phyloP scores from a whole-genome alignment of 2,329 filamentous ascomycete genomes.

The Fusarium euwallaceae region DNA sequence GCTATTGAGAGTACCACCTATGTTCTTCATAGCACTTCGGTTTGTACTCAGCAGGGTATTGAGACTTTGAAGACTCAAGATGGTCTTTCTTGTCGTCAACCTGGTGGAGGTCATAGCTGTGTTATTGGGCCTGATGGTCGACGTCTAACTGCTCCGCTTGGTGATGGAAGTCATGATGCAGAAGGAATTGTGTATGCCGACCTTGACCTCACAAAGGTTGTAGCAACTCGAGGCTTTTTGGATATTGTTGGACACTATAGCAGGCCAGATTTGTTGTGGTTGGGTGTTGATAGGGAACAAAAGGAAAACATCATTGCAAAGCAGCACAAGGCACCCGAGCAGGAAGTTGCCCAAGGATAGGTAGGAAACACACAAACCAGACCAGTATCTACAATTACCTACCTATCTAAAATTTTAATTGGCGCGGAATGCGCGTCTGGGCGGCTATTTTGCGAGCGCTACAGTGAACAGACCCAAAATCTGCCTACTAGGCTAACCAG shows the following conservation, averaged over 20 bases:
- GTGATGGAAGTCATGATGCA: slow-evolving; percentile 15
- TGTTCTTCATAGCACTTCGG: slow-evolving; percentile 57
- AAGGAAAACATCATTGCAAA: slow-evolving; percentile 35
- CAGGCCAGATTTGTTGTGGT: slow-evolving; percentile 56
- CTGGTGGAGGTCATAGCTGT: slow-evolving; percentile 40
- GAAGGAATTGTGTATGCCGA: slow-evolving; percentile 66
- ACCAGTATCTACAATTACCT: background rate
- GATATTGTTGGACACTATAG: slow-evolving; percentile 54
- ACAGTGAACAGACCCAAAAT: background rate
- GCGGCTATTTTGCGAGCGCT: background rate
- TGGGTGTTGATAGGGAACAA: slow-evolving; percentile 43
- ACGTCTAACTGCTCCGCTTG: slow-evolving; percentile 31
- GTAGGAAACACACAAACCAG: background rate
- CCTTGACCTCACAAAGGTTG: slow-evolving; percentile 59
- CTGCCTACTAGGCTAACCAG: background rate
- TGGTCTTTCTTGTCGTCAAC: slow-evolving; percentile 44
- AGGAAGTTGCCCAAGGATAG: slow-evolving; percentile 7
- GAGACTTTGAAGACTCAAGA: slow-evolving; percentile 57
- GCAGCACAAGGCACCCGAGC: slow-evolving; percentile 3
- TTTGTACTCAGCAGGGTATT: slow-evolving; percentile 56
- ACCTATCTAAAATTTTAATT: background rate
- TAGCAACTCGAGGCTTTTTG: slow-evolving; percentile 56
- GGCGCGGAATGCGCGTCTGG: background rate
- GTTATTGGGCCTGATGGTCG: slow-evolving; percentile 43
- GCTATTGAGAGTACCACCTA: slow-evolving; percentile 69